These are phyloP conservation scores for Penicillium concentricum DNA, from an alignment of 2,329 filamentous ascomycete genomes.

Conservation along the genomic window DNA sequence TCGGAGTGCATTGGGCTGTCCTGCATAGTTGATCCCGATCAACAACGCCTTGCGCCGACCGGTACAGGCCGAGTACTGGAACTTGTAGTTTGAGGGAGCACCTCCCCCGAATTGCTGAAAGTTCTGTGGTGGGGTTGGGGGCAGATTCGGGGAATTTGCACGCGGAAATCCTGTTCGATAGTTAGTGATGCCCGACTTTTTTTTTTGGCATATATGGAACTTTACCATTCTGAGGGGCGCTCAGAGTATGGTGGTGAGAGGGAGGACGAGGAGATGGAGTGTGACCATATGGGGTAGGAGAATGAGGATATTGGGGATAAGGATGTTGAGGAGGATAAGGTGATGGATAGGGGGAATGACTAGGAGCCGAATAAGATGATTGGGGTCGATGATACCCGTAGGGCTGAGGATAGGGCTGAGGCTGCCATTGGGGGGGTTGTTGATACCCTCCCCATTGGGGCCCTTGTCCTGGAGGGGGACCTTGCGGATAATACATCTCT, in stretches of 20 bases:
- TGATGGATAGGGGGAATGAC: constrained; percentile 3
- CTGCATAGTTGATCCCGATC: constrained; percentile 96
- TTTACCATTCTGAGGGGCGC: constrained; percentile 15
- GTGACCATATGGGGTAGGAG: constrained; percentile 7
- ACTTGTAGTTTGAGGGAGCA: constrained; percentile 77
- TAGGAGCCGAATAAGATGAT: constrained; percentile 10
- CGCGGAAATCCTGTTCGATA: constrained; percentile 49
- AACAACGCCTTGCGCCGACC: constrained; percentile 83
- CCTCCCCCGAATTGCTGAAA: constrained; percentile 75
- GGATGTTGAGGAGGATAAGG: constrained; percentile 1
- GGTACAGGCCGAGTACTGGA: constrained; percentile 88
- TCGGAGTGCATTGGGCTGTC: constrained; percentile 80
- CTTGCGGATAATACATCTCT: constrained; percentile 19
- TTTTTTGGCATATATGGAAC: background rate
- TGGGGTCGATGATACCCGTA: constrained; percentile 14
- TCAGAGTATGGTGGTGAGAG: constrained; percentile 11
- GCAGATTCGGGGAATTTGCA: constrained; percentile 53
- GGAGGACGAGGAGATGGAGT: constrained; percentile 11
- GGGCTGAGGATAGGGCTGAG: constrained; percentile 20
- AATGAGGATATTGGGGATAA: constrained; percentile 11
- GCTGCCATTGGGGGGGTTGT: constrained; percentile 15
- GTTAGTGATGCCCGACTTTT: background rate
- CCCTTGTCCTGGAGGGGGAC: constrained; percentile 15
- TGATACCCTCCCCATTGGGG: constrained; percentile 17
- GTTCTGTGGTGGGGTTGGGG: constrained; percentile 64